phyloP scores from a whole-genome alignment of 495 filamentous ascomycete species.

The Chaetomium fimeti region DNA sequence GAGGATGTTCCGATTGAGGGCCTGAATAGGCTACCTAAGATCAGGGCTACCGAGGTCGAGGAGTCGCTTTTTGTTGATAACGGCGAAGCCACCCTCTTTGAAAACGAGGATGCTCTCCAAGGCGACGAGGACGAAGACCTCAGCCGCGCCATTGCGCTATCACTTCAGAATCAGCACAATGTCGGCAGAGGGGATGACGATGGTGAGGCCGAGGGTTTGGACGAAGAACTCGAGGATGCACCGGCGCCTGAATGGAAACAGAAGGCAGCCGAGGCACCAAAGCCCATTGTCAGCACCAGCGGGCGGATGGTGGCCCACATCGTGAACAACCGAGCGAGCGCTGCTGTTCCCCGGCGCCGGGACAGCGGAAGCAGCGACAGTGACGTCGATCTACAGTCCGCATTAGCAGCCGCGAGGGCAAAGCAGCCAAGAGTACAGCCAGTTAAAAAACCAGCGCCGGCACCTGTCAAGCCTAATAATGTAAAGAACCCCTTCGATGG shows the following conservation, averaged over 20 bases:
- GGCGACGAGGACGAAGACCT: constrained; percentile 65
- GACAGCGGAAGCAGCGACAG: constrained; percentile 56
- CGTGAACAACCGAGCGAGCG: constrained; percentile 60
- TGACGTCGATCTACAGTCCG: constrained; percentile 61
- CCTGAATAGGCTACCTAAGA: constrained; percentile 80
- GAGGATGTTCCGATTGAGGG: constrained; percentile 97
- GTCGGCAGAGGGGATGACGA: constrained; percentile 25
- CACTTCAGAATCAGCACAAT: constrained; percentile 55
- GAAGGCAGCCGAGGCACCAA: constrained; percentile 52
- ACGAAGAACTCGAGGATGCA: constrained; percentile 59
- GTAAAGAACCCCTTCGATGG: constrained; percentile 65
- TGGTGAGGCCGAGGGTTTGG: constrained; percentile 56
- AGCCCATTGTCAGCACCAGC: constrained; percentile 51
- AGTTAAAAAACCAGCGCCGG: constrained; percentile 22
- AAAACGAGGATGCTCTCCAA: constrained; percentile 35
- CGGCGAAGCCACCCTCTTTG: constrained; percentile 33
- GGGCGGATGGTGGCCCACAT: constrained; percentile 61
- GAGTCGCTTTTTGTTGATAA: constrained; percentile 67
- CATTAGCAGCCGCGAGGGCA: constrained; percentile 52
- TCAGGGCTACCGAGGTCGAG: constrained; percentile 33
- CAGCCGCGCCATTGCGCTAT: constrained; percentile 78
- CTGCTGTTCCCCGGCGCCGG: constrained; percentile 50
- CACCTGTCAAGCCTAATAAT: constrained; percentile 16
- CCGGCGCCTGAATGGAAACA: constrained; percentile 55
- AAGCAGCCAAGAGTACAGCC: constrained; percentile 36